Conservation (phyloP, 78 protist species). For the Chrysochromulina tobinii region DNA sequence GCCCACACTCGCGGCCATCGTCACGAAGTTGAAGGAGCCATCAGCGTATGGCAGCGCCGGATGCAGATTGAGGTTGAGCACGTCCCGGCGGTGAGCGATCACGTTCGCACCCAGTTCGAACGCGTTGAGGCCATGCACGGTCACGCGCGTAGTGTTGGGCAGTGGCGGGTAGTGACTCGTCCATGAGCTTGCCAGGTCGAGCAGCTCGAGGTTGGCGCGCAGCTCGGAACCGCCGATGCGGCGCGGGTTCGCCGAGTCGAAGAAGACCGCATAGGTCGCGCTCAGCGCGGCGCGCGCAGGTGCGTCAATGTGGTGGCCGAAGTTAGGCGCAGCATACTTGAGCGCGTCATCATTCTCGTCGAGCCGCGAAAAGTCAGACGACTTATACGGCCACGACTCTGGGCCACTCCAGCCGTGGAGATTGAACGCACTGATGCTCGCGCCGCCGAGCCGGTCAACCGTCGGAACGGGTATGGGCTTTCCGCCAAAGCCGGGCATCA, state of each 20-base stretch:
- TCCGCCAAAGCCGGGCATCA: too few relatives aligned
- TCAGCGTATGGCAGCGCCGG: neutral
- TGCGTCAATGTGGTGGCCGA: neutral
- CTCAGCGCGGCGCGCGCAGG: neutral
- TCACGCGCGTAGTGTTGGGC: neutral
- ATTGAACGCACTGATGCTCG: too few relatives aligned
- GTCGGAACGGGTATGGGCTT: too few relatives aligned
- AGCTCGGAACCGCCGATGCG: neutral
- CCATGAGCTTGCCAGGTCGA: neutral
- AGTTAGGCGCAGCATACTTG: neutral
- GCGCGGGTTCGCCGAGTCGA: too few relatives aligned
- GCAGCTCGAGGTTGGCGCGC: too few relatives aligned
- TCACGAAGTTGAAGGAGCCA: neutral
- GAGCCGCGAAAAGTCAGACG: neutral
- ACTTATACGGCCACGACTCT: neutral
- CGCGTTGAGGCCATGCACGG: neutral
- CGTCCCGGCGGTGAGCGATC: neutral
- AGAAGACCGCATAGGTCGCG: neutral
- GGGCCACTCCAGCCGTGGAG: too few relatives aligned
- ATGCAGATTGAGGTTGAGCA: neutral
- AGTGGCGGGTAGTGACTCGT: neutral
- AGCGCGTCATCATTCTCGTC: neutral
- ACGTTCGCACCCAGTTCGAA: neutral
- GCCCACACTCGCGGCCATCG: neutral
- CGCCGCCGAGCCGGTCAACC: too few relatives aligned